A percentile compares a stretch with the other conserved stretches of the same genome.
These are phyloP conservation scores for Neurospora africana DNA, from an alignment of 495 filamentous ascomycete genomes.

Conservation along the genomic window DNA sequence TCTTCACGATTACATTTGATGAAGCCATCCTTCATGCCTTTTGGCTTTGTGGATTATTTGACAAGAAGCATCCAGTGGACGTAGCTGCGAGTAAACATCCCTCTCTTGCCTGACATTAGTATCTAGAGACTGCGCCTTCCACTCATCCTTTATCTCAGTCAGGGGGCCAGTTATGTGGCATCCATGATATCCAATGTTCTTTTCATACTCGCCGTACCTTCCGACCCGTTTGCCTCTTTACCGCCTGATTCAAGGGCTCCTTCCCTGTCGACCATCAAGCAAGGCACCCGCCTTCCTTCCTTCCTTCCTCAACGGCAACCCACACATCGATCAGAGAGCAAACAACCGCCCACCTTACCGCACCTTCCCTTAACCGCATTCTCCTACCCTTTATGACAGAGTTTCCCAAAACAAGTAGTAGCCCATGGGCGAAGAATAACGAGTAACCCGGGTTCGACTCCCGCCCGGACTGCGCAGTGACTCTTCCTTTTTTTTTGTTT, in stretches of 20 bases:
- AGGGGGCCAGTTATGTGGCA: background rate
- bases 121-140: background rate
- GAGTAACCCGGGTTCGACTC: background rate
- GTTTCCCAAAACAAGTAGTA: background rate
- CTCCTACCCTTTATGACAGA: background rate
- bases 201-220: background rate
- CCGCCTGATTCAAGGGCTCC: background rate
- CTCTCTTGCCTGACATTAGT: background rate
- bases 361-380: background rate
- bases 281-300: background rate
- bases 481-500: background rate
- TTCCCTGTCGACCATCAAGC: background rate
- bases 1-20: background rate
- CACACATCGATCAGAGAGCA: background rate
- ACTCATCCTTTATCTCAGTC: background rate
- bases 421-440: background rate
- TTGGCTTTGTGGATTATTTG: background rate
- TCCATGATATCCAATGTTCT: background rate
- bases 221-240: background rate
- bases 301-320: background rate
- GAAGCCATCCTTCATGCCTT: background rate
- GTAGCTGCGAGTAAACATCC: background rate
- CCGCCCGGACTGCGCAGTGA: background rate
- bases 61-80: no score
- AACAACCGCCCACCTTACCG: background rate